These are phyloP conservation scores for Chloropicon primus DNA, from an alignment of 139 green algal species.

Conservation along the genomic window DNA sequence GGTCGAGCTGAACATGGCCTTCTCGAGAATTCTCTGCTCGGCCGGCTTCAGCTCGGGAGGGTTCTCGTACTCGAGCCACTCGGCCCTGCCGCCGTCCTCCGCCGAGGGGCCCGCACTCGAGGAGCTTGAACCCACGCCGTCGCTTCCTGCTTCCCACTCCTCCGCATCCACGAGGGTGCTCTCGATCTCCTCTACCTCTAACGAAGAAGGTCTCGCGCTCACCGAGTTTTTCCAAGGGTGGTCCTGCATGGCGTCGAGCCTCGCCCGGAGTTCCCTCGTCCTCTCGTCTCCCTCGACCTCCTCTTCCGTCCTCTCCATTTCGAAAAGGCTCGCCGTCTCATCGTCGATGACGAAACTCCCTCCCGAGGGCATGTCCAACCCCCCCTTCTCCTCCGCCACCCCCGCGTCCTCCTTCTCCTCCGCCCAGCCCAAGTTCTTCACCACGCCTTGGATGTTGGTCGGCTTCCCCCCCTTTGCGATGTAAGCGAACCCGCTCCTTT, in stretches of 20 bases:
- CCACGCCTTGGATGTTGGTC: neutral
- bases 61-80: neutral
- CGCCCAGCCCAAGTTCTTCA: neutral
- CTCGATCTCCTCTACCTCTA: neutral
- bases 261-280: neutral
- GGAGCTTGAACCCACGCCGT: too few species aligned
- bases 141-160: neutral
- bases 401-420: neutral
- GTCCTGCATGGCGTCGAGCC: neutral
- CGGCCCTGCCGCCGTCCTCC: neutral
- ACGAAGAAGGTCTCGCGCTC: too few species aligned
- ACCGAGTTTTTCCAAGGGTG: neutral
- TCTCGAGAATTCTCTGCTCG: neutral
- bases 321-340: neutral
- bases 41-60: too few species aligned
- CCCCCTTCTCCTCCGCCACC: neutral
- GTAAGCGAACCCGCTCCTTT: neutral
- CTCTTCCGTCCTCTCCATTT: neutral
- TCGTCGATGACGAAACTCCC: neutral
- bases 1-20: neutral
- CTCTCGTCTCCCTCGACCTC: neutral
- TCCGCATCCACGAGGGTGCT: neutral
- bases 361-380: neutral
- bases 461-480: neutral
- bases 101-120: too few species aligned